Percentiles rank a stretch among this genome's conserved stretches.
Evolutionary conservation across 2,329 filamentous ascomycete species (phyloP).

Genomic region (Scopulariopsis brevicaulis): DNA sequence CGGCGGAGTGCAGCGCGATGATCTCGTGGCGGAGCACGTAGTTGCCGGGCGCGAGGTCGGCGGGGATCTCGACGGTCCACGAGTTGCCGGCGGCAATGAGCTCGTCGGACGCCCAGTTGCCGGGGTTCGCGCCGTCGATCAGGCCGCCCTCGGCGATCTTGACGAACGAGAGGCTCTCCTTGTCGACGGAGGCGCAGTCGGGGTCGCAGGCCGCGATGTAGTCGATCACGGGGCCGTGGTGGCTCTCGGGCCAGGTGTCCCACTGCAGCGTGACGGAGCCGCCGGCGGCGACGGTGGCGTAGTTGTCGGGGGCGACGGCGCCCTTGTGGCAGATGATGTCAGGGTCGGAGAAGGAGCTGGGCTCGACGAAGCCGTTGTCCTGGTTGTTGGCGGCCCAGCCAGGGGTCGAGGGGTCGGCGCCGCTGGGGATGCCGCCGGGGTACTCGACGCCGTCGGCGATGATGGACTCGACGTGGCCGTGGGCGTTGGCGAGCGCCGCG

Average conservation of each 20-base stretch:
- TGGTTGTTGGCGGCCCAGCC: constrained; percentile 22
- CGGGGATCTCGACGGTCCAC: constrained; percentile 35
- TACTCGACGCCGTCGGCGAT: constrained; percentile 17
- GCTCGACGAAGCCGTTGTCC: constrained; percentile 33
- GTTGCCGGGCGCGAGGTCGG: constrained; percentile 32
- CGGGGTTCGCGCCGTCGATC: constrained; percentile 26
- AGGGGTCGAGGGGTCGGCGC: constrained; percentile 14
- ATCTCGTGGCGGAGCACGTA: constrained; percentile 46
- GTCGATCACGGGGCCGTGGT: constrained; percentile 50
- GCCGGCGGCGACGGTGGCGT: constrained; percentile 43
- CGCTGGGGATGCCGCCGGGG: constrained; percentile 16
- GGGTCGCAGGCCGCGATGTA: constrained; percentile 44
- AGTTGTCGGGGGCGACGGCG: constrained; percentile 25
- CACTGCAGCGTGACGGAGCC: constrained; percentile 46
- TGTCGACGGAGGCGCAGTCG: constrained; percentile 40
- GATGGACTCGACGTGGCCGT: constrained; percentile 20
- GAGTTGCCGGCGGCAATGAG: constrained; percentile 32
- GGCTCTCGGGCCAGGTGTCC: constrained; percentile 52
- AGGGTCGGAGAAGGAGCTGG: constrained; percentile 21
- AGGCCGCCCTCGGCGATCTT: constrained; percentile 48
- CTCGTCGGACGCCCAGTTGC: constrained; percentile 43
- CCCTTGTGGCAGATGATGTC: constrained; percentile 37
- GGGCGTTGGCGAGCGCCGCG: constrained; percentile 12
- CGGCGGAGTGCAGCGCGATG: constrained; percentile 39
- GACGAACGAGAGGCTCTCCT: constrained; percentile 40